Base-by-base conservation (phyloP, 768 basidiomycete genomes). In the Russula sp. region DNA sequence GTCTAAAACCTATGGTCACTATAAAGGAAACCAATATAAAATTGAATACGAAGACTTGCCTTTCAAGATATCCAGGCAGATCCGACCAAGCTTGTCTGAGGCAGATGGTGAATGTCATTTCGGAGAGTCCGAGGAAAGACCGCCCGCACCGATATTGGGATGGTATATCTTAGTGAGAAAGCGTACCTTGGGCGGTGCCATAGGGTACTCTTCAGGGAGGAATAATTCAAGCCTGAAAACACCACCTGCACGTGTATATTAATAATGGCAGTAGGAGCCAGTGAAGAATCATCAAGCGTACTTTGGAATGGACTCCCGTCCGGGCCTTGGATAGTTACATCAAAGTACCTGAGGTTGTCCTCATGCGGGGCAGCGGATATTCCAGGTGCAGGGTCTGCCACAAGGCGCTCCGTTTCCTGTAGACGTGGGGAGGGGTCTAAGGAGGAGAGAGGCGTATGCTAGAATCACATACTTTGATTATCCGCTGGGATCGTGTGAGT, bases 91-190 rank as follows among this genome's bases (percentile, higher is more conserved):
- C 76, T 99, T 99, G 76, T 99, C 96, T 98, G 69, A 35, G 51
- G 20, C 35, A 52, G 11, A 20, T 42, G 52, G 47, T 59, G 4
- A 63, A 49, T 14, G 27, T 59, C 47, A 31, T 42, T 48, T 49
- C 6, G 39, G 22, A 47, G n/a, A 49, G 31, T 4, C 16, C n/a
- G 20, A 27, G 27, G 16, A 20, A 49, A 27, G 47, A 48, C 50
- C 45, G 18, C 20, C 16, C 91, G 71, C 72, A 97, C 96, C 96
- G 77, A 99, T 99, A 75, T 99, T 99, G 53, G 97, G 95, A 75
- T 98, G 94, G 79, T 96, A 95, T 79, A 98, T 96, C 87, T 94
- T 95, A 61, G 95, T 97, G 69, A 97, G 78, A 78, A 96, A 98
- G 68, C 96, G 83, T 62, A 99, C 97, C 77, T 99, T 99, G 27